Conservation (phyloP, 208 protist genomes). For the Trypanosoma boissoni region DNA sequence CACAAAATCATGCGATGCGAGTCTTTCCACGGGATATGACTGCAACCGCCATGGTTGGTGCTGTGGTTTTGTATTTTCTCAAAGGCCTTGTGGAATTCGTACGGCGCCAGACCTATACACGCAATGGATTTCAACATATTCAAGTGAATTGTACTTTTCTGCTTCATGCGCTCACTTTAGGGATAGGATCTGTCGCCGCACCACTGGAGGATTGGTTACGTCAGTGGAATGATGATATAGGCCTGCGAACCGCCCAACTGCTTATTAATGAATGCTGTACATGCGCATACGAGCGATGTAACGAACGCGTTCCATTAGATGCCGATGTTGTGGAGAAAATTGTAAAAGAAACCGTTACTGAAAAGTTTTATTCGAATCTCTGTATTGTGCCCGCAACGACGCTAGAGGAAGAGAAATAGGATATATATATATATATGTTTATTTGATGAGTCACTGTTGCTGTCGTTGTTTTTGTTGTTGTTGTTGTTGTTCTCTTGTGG, state of each 20-base stretch:
- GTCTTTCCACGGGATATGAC: conserved; percentile 39
- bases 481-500: background rate
- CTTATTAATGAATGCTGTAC: conserved; percentile 72
- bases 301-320: conserved; percentile 58
- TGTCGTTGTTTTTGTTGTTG: background rate
- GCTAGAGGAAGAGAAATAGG: conserved; percentile 18
- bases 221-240: conserved; percentile 29
- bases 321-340: conserved; percentile 54
- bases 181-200: background rate
- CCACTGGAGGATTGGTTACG: conserved; percentile 33
- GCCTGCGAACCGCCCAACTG: conserved; percentile 29
- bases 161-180: conserved; percentile 44
- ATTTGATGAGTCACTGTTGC: no score
- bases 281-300: conserved; percentile 71
- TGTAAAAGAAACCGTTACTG: conserved; percentile 26
- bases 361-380: no score
- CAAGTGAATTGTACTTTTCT: conserved; percentile 74
- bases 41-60: conserved; percentile 35
- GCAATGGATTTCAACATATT: conserved; percentile 49
- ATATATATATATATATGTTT: no score
- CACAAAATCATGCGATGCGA: conserved; percentile 32
- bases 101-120: conserved; percentile 30
- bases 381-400: background rate
- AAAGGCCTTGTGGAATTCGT: conserved; percentile 70
- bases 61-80: conserved; percentile 58